Evolutionary conservation across 2,329 filamentous ascomycete genomes (phyloP), one percentile per base, ranked within the genome.

Genomic region (Dactylellina sp.): DNA sequence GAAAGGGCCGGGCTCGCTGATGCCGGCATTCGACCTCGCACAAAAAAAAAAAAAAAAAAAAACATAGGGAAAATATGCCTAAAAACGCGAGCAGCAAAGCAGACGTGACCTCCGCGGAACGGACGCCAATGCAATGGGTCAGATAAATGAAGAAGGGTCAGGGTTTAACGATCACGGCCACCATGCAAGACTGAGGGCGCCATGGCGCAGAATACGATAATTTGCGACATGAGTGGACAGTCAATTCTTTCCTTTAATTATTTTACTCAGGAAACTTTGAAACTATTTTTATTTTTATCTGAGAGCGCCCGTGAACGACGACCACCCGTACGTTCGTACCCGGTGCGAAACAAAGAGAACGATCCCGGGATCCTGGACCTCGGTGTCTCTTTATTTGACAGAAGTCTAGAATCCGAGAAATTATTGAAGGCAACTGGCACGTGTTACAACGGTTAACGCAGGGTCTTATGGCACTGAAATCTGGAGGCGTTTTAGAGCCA

Each of bases 341-440:
- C 16, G 9, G 7, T 4, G 16, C 42, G 42, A 46, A 46, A 2
- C 11, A 20, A 46, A 12, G 5, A 46, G 5, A 20, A 7, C 20
- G 9, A 32, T 32, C 28, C 14, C 12, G n/a, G 49, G 49, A 53
- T 53, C 37, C 49, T 37, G 37, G 25, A 28, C 49, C 25, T 53
- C 16, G 44, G 28, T 9, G 28, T 40, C 12, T 14, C 12, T 40
- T 40, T 12, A 7, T 50, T 39, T 55, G 50, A 55, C 50, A 40
- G 50, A 20, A 59, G 52, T 66, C 62, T 59, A 57, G 62, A 66
- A 57, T 37, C 50, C 42, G 42, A 47, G 46, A 25, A 11, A 40
- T 40, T 12, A 12, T 35, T 18, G 49, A 25, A 46, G 63, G 32
- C 53, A 60, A 68, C 42, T 25, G 25, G 53, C 63, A 68, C 63